These are phyloP conservation scores for Phytophthora kernoviae DNA, from an alignment of 352 stramenopile species.

Conservation along the genomic window DNA sequence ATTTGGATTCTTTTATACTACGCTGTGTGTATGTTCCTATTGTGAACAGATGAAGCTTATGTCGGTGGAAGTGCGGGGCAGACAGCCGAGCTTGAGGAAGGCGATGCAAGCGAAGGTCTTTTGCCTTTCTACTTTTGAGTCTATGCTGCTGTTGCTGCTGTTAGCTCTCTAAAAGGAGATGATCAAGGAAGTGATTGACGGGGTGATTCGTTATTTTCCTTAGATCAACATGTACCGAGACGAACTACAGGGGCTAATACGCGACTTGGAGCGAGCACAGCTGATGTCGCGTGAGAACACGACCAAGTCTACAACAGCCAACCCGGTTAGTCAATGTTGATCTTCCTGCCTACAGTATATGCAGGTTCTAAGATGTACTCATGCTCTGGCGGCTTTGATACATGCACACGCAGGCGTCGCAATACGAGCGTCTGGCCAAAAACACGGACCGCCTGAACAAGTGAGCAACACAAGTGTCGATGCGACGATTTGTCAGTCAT, in stretches of 20 bases:
- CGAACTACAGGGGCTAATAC: slow-evolving; percentile 68
- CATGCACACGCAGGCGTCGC: too few species aligned
- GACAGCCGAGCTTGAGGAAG: slow-evolving; percentile 61
- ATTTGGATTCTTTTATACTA: too few species aligned
- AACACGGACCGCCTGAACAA: slow-evolving; percentile 70
- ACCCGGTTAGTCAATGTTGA: slow-evolving; percentile 27
- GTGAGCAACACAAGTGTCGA: slow-evolving; percentile 19
- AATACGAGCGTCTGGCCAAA: slow-evolving; percentile 70
- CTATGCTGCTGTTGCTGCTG: too few species aligned
- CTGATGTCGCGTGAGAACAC: slow-evolving; percentile 66
- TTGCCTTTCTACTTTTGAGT: too few species aligned
- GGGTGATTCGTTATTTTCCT: neutral
- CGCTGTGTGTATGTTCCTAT: neutral
- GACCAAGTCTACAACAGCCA: slow-evolving; percentile 22
- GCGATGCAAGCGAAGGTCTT: slow-evolving; percentile 81
- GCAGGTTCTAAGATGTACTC: neutral
- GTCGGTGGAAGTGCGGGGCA: slow-evolving; percentile 74
- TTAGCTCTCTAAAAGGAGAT: too few species aligned
- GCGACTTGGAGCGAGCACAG: slow-evolving; percentile 72
- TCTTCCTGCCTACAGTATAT: neutral
- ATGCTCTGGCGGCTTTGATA: neutral
- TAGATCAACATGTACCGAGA: slow-evolving; percentile 76
- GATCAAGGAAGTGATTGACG: too few species aligned
- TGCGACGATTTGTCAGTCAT: too few species aligned
- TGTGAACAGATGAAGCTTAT: slow-evolving; percentile 73